A percentile compares a stretch with the other conserved stretches of the same genome.
These are phyloP conservation scores for Peronospora farinosa DNA, from an alignment of 352 stramenopile genomes.

Conservation along the genomic window DNA sequence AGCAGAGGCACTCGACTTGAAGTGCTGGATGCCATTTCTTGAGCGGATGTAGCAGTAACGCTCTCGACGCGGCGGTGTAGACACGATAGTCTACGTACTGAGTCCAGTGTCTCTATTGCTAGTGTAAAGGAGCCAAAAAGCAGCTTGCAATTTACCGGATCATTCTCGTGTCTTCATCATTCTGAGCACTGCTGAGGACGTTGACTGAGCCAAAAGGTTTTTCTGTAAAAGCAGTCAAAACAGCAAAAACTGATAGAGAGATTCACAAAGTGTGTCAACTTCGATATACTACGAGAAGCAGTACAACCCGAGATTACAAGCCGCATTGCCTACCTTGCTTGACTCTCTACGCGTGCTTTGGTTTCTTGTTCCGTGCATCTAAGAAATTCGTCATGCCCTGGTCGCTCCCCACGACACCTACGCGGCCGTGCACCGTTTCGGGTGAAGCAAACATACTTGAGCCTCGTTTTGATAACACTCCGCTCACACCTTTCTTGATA, in stretches of 20 bases:
- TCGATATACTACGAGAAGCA: slow-evolving; percentile 18
- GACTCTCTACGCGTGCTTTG: slow-evolving; percentile 34
- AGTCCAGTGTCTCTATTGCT: slow-evolving; percentile 14
- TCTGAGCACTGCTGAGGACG: slow-evolving; percentile 18
- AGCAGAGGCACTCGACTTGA: slow-evolving; percentile 40
- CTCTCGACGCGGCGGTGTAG: no score
- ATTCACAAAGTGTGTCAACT: slow-evolving; percentile 25
- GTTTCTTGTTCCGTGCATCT: slow-evolving; percentile 62
- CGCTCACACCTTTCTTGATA: slow-evolving; percentile 54
- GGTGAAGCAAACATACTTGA: slow-evolving; percentile 88
- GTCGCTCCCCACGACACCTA: slow-evolving; percentile 83
- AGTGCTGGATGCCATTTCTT: no score
- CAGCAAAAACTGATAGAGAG: slow-evolving; percentile 9
- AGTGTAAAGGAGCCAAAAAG: no score
- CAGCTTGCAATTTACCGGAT: no score
- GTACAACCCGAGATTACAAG: slow-evolving; percentile 9
- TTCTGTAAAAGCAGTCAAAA: slow-evolving; percentile 11
- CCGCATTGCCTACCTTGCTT: slow-evolving; percentile 25
- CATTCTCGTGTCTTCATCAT: no score
- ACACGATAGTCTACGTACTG: slow-evolving; percentile 15
- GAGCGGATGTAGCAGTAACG: no score
- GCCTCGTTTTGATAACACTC: slow-evolving; percentile 70
- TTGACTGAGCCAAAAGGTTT: slow-evolving; percentile 12
- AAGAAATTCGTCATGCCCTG: slow-evolving; percentile 83
- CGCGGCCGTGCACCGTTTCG: slow-evolving; percentile 71